phyloP scores from a whole-genome alignment of 257 asterid genomes.

The Eustoma russellianum region DNA sequence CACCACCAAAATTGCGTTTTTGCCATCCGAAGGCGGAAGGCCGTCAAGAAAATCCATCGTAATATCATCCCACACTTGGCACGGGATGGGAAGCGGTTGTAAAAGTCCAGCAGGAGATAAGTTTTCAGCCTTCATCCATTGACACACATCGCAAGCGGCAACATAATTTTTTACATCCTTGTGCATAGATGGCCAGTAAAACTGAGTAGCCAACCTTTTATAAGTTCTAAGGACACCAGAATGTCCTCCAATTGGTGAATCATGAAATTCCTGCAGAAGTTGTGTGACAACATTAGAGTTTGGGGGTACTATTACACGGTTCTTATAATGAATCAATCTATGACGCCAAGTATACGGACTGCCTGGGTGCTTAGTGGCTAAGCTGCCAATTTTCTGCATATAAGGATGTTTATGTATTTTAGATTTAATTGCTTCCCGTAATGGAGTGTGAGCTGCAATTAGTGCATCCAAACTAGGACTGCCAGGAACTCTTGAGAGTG shows the following conservation, averaged over 20 bases:
- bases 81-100: neutral
- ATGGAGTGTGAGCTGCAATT: too few species aligned
- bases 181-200: neutral
- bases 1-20: neutral
- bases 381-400: too few species aligned
- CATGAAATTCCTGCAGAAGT: conserved; percentile 1
- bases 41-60: neutral
- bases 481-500: neutral
- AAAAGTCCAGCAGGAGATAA: neutral
- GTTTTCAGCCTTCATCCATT: neutral
- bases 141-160: neutral
- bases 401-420: too few species aligned
- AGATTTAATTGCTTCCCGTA: too few species aligned
- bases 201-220: neutral
- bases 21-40: neutral
- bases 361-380: too few species aligned
- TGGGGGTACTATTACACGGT: neutral
- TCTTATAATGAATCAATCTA: neutral
- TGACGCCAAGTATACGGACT: neutral
- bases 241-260: conserved; percentile 1
- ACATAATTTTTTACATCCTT: neutral
- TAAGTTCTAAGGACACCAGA: neutral
- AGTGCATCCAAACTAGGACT: too few species aligned
- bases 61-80: neutral
- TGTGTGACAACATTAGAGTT: too few species aligned